Percentiles rank a stretch among this genome's conserved stretches.
phyloP scores from a whole-genome alignment of 208 protist genomes.

The Tritrichomonas musculus region DNA sequence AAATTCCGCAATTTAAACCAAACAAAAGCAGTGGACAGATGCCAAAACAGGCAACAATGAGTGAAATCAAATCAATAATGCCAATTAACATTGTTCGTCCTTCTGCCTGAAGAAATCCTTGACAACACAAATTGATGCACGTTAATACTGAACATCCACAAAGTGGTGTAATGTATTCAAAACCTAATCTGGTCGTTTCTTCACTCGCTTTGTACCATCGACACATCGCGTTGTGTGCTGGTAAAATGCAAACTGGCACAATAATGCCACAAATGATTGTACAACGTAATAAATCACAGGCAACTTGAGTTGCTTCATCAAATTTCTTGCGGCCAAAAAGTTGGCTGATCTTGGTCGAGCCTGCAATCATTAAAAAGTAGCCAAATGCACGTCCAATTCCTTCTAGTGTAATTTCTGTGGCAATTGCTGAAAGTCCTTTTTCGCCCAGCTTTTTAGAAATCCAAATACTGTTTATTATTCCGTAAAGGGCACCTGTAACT shows the following conservation, averaged over 20 bases:
- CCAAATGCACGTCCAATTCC: not conserved
- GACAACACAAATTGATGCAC: not conserved
- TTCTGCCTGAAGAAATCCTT: not conserved
- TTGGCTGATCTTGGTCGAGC: not conserved
- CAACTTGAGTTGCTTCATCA: not conserved
- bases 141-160: not conserved
- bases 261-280: not conserved
- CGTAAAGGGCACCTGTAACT: not conserved
- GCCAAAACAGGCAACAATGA: not conserved
- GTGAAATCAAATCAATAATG: not conserved
- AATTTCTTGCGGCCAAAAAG: not conserved
- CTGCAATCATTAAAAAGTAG: not conserved
- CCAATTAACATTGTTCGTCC: not conserved
- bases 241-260: not conserved
- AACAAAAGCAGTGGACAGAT: not conserved
- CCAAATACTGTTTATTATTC: not conserved
- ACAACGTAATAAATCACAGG: not conserved
- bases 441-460: not conserved
- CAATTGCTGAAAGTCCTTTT: not conserved
- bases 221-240: not conserved
- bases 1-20: not conserved
- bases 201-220: not conserved
- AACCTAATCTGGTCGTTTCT: not conserved
- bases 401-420: not conserved
- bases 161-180: not conserved